A percentile compares a stretch with the other conserved stretches of the same genome.
phyloP scores from a whole-genome alignment of 176 grass and related monocot species.

The sorghum (Sorghum bicolor) region Sorghum_bicolor_NCBIv3 NC_012870.2:4786501-4787000 shows the following conservation, averaged over 20 bases:
- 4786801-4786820: neutral
- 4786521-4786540: neutral
- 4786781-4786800: neutral
- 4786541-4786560: slow-evolving; percentile 2
- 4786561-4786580: neutral
- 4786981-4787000: neutral
- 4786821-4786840: neutral
- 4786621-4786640: neutral
- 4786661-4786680: neutral
- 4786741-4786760: neutral
- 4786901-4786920: neutral
- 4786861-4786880: neutral
- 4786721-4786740: neutral
- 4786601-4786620: neutral
- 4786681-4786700: neutral
- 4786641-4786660: neutral
- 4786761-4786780: neutral
- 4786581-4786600: neutral
- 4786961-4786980: neutral
- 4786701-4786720: neutral
- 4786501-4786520: neutral
- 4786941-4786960: neutral
- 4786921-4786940: neutral
- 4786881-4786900: neutral
- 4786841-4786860: neutral